Evolutionary conservation across 2,329 filamentous ascomycete species (phyloP).

Genomic region (Emergomyces pasteurianus): DNA sequence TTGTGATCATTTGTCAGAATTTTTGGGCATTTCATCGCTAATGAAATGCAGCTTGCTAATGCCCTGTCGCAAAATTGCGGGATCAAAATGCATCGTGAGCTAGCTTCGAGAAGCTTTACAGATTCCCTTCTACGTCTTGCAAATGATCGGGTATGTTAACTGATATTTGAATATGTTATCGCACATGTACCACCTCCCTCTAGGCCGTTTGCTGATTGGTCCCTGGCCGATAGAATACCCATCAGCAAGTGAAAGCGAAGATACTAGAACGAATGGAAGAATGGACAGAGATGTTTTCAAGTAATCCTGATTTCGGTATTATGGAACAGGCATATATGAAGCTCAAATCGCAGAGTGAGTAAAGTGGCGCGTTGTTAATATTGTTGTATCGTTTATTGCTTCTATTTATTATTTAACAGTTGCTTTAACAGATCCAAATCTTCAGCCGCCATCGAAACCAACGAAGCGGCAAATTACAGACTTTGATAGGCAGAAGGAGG

Average conservation of each 20-base stretch:
- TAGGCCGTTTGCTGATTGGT: background rate
- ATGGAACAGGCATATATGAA: constrained; percentile 93
- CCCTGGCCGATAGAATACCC: constrained; percentile 53
- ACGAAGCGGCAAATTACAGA: constrained; percentile 87
- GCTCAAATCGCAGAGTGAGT: constrained; percentile 57
- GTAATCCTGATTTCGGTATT: constrained; percentile 82
- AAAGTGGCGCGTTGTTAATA: constrained; percentile 1
- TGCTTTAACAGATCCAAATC: constrained; percentile 61
- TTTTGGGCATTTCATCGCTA: background rate
- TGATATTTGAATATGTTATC: background rate
- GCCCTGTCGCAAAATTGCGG: constrained; percentile 88
- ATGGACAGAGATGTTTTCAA: constrained; percentile 89
- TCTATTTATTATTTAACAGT: background rate
- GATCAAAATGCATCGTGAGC: constrained; percentile 71
- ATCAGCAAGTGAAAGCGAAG: constrained; percentile 92
- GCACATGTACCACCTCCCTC: background rate
- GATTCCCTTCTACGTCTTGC: constrained; percentile 84
- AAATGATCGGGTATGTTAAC: constrained; percentile 54
- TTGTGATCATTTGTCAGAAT: background rate
- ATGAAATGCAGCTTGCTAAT: constrained; percentile 57
- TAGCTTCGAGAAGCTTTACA: constrained; percentile 85
- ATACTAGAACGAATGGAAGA: constrained; percentile 93
- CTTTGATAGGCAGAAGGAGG: constrained; percentile 82
- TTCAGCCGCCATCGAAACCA: constrained; percentile 85
- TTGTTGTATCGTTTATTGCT: constrained; percentile 8